Percentiles rank a stretch among this genome's conserved stretches.
These are phyloP conservation scores for Leccinum incarnatum DNA, from an alignment of 768 basidiomycete species.

Conservation along the genomic window DNA sequence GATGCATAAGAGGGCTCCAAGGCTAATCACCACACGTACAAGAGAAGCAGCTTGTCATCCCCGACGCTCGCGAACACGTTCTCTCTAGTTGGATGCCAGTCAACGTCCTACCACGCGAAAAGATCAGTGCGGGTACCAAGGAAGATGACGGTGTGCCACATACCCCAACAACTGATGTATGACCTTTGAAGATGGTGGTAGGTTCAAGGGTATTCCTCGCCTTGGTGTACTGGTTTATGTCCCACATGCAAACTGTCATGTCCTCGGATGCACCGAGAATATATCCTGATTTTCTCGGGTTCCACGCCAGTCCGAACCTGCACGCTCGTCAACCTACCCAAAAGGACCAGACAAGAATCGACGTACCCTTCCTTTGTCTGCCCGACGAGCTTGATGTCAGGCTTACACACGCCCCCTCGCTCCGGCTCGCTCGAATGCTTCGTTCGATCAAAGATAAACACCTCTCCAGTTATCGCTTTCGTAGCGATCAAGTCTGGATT, in stretches of 20 bases:
- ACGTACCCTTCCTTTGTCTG: conserved; percentile 91
- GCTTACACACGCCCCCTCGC: conserved; percentile 77
- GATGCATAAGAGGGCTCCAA: neutral
- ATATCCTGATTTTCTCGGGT: conserved; percentile 75
- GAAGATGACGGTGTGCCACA: conserved; percentile 25
- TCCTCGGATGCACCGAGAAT: conserved; percentile 93
- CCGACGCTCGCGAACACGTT: conserved; percentile 92
- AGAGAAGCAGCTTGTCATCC: conserved; percentile 90
- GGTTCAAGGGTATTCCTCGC: conserved; percentile 80
- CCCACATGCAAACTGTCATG: conserved; percentile 96
- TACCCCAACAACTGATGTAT: conserved; percentile 90
- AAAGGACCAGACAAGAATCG: neutral
- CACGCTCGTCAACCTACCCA: conserved; percentile 4
- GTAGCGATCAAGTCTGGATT: conserved; percentile 97
- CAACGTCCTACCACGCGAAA: conserved; percentile 69
- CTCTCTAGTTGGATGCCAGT: conserved; percentile 86
- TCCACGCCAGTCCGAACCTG: conserved; percentile 95
- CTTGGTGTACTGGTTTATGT: conserved; percentile 85
- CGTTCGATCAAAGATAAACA: conserved; percentile 93
- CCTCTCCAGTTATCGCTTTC: conserved; percentile 87
- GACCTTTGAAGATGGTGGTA: conserved; percentile 78
- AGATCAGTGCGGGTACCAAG: neutral
- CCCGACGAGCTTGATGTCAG: conserved; percentile 87
- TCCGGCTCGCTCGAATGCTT: conserved; percentile 95
- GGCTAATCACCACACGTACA: conserved; percentile 51